phyloP scores from a whole-genome alignment of 2,329 filamentous ascomycete genomes.

The Botryotinia narcissicola region DNA sequence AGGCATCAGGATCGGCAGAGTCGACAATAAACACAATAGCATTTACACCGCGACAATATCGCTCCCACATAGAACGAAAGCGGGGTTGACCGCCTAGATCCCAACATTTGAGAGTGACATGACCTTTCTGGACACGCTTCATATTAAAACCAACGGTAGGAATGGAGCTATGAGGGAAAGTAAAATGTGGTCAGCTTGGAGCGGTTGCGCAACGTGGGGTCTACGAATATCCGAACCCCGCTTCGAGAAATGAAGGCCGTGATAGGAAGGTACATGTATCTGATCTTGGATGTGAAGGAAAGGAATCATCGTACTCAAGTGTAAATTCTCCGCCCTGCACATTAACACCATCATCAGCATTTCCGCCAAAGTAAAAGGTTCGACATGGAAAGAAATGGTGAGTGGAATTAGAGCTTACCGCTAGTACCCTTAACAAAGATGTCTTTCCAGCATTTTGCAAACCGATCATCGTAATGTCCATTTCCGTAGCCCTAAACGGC shows the following conservation, averaged over 20 bases:
- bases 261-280: not conserved
- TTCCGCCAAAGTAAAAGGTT: constrained; percentile 8
- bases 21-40: constrained; percentile 99
- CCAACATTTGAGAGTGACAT: constrained; percentile 99
- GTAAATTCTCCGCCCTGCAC: constrained; percentile 93
- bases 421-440: constrained; percentile 86
- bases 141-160: constrained; percentile 99
- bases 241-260: constrained; percentile 14
- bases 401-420: constrained; percentile 63
- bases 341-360: constrained; percentile 40
- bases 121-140: constrained; percentile 95
- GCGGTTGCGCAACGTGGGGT: constrained; percentile 19
- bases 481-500: constrained; percentile 81
- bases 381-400: constrained; percentile 26
- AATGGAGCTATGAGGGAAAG: constrained; percentile 69
- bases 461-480: constrained; percentile 99
- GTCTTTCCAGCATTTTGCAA: constrained; percentile 98
- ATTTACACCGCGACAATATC: constrained; percentile 96
- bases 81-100: constrained; percentile 95
- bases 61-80: constrained; percentile 98
- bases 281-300: not conserved
- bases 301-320: constrained; percentile 74
- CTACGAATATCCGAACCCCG: constrained; percentile 19
- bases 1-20: constrained; percentile 77
- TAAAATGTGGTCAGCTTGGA: constrained; percentile 40